These are phyloP conservation scores for Centella asiatica DNA, from an alignment of 129 eudicot genomes.

Conservation along the genomic window DNA sequence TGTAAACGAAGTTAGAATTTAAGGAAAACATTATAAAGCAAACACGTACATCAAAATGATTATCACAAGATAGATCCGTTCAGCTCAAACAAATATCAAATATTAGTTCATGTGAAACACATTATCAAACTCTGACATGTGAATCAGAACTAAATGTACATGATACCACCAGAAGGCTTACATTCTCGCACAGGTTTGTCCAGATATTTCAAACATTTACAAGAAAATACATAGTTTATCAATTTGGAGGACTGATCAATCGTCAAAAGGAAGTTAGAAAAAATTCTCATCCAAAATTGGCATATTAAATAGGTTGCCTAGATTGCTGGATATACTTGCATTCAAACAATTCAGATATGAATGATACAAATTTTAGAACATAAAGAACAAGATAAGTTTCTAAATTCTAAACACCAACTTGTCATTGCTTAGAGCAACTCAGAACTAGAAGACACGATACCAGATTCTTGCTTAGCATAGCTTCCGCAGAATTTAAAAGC, in stretches of 20 bases:
- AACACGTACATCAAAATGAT: background rate
- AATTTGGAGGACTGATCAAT: background rate
- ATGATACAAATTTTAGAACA: no score
- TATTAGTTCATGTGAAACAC: background rate
- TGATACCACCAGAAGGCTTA: background rate
- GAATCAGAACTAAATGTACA: background rate
- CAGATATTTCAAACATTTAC: background rate
- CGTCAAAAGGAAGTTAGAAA: no score
- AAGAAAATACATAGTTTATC: background rate
- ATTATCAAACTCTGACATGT: background rate
- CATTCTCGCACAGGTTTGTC: background rate
- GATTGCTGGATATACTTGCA: background rate
- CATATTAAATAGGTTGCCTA: no score
- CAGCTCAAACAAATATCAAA: background rate
- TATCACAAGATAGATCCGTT: background rate
- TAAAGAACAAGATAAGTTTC: background rate
- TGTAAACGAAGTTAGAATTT: slow-evolving; percentile 1
- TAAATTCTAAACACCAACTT: background rate
- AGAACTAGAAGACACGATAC: slow-evolving; percentile 23
- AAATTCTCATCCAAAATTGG: no score
- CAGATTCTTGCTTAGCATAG: slow-evolving; percentile 80
- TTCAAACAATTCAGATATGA: no score
- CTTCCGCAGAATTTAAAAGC: slow-evolving; percentile 66
- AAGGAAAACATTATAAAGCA: slow-evolving; percentile 2
- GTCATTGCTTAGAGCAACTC: slow-evolving; percentile 6